Percentiles rank a stretch among this genome's conserved stretches.
phyloP scores from a whole-genome alignment of 345 rosid genomes.

The Psidium friedrichsthalianum region DNA sequence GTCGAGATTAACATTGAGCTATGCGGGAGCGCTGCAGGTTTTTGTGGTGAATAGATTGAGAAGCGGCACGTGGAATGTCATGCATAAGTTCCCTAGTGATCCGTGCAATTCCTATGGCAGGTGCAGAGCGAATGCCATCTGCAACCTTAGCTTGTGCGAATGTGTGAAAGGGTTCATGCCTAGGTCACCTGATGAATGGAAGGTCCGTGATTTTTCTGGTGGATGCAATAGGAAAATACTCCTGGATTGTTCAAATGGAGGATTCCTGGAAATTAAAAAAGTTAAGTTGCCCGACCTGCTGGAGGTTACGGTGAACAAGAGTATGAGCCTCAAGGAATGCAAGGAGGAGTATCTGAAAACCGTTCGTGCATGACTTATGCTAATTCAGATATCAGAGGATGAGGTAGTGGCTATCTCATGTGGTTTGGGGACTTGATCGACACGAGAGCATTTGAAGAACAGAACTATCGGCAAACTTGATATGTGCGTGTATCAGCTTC shows the following conservation, averaged over 20 bases:
- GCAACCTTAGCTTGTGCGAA: not conserved
- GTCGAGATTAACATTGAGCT: not conserved
- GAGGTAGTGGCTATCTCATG: not conserved
- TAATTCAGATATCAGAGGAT: not conserved
- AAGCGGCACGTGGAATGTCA: not conserved
- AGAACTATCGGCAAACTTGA: not conserved
- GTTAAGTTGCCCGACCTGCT: constrained; percentile 10
- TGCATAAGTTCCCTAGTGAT: not conserved
- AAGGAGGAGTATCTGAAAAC: constrained; percentile 8
- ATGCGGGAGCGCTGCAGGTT: not conserved
- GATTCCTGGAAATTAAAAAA: not conserved
- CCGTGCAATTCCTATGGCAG: not conserved
- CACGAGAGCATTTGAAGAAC: not conserved
- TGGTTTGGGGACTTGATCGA: not conserved
- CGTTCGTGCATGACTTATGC: constrained; percentile 20
- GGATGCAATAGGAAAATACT: constrained; percentile 1
- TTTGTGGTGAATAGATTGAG: not conserved
- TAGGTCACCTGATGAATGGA: constrained; percentile 15
- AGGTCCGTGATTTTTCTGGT: not conserved
- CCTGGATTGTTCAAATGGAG: constrained; percentile 1
- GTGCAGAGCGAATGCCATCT: not conserved
- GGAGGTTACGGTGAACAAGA: not conserved
- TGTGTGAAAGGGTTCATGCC: constrained; percentile 31
- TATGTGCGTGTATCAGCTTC: not conserved
- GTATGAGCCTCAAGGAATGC: constrained; percentile 13